A percentile compares a stretch with the other conserved stretches of the same genome.
Conservation (phyloP, 805 yeast species). For the Scheffersomyces coipomensis region DNA sequence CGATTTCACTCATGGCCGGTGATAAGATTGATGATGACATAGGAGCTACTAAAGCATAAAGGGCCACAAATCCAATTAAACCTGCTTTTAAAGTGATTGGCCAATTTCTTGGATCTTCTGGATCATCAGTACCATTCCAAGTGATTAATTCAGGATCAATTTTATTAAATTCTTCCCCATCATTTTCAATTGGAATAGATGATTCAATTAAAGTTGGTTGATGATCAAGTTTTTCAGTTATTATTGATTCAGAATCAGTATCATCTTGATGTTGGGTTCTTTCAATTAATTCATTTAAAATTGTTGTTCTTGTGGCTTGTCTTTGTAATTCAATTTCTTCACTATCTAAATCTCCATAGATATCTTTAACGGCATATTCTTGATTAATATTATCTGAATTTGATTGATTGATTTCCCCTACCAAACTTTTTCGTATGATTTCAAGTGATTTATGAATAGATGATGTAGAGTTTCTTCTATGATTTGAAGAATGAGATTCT, state of each 20-base stretch:
- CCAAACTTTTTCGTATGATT: constrained; percentile 11
- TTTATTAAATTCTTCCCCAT: constrained; percentile 29
- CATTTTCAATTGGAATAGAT: constrained; percentile 23
- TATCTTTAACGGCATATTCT: constrained; percentile 23
- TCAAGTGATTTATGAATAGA: constrained; percentile 17
- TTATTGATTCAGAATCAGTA: constrained; percentile 8
- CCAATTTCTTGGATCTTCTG: constrained; percentile 38
- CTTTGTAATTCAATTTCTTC: constrained; percentile 30
- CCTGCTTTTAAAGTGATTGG: constrained; percentile 15
- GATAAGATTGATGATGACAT: constrained; percentile 41
- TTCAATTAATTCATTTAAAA: constrained; percentile 22
- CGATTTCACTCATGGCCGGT: constrained; percentile 31
- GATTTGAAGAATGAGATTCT: background rate
- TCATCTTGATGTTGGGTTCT: constrained; percentile 14
- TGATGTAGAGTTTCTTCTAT: constrained; percentile 15
- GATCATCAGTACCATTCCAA: constrained; percentile 31
- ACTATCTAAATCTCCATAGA: constrained; percentile 29
- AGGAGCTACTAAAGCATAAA: constrained; percentile 38
- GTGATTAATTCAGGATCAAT: constrained; percentile 38
- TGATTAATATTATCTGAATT: constrained; percentile 4
- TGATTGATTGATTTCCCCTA: constrained; percentile 9
- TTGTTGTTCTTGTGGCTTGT: constrained; percentile 27
- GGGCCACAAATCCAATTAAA: constrained; percentile 25
- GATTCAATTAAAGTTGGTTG: constrained; percentile 18
- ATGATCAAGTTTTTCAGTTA: constrained; percentile 6